phyloP scores from a whole-genome alignment of 768 basidiomycete species.

The Boletus reticuloceps region DNA sequence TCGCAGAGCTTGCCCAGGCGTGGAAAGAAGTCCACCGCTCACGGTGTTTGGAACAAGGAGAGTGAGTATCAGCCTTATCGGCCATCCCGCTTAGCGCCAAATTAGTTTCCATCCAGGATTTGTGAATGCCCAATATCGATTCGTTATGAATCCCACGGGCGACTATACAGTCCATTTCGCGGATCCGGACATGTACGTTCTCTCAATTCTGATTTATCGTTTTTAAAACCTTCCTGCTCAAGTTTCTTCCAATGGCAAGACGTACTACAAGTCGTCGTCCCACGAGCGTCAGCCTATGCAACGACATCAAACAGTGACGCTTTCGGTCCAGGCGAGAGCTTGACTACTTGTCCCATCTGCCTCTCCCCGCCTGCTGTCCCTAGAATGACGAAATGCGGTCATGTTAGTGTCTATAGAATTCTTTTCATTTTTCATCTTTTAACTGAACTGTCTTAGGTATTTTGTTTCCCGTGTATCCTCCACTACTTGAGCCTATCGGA shows the following conservation, averaged over 20 bases:
- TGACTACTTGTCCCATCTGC: conserved; percentile 90
- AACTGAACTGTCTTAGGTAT: conserved; percentile 57
- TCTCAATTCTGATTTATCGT: neutral
- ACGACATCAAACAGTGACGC: conserved; percentile 53
- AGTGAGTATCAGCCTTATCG: conserved; percentile 53
- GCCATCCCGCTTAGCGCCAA: conserved; percentile 14
- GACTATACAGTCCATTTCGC: conserved; percentile 94
- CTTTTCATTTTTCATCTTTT: neutral
- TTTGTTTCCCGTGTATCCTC: conserved; percentile 91
- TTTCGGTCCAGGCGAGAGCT: conserved; percentile 51
- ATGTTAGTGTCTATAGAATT: conserved; percentile 57
- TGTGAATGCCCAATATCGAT: conserved; percentile 94
- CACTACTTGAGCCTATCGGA: conserved; percentile 86
- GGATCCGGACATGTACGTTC: conserved; percentile 90
- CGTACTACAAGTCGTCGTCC: conserved; percentile 91
- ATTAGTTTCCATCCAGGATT: conserved; percentile 58
- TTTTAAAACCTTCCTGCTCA: neutral
- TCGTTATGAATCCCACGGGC: conserved; percentile 92
- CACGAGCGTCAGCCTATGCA: conserved; percentile 73
- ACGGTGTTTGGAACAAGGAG: conserved; percentile 86
- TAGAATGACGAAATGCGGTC: conserved; percentile 95
- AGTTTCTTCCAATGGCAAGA: conserved; percentile 97
- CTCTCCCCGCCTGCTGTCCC: conserved; percentile 86
- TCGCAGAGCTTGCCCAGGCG: conserved; percentile 65
- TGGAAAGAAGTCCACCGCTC: conserved; percentile 64